Base-by-base conservation (phyloP, 1,284 basidiomycete species). In the Ganoderma lingzhi region DNA sequence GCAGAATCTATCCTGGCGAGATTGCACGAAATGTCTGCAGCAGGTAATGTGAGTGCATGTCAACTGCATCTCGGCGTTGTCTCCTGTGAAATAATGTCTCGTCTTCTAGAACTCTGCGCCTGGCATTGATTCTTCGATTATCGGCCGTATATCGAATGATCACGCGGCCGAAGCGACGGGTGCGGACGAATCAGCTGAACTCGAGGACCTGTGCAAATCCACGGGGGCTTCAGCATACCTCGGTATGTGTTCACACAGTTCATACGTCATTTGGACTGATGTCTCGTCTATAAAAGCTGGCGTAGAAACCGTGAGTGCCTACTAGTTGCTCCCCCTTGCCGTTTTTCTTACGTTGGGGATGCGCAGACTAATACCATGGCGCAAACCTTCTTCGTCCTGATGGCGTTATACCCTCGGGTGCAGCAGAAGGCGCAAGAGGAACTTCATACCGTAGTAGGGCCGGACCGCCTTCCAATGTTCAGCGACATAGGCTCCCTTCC, bases 391-490 rank as follows among this genome's bases (percentile, higher is more conserved):
- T 68, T 81, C 48, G 66, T 80, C 19, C 75, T 76, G 0, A 77
- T 80, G 78, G 71, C 78, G 1, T 69, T 76, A 19, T 67, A 77
- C 55, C 80, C 79, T 5, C 74, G 77, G 2, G 69, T 78, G 6
- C 78, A 78, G 63, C 66, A 67, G 30, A 75, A 74, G 35, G 80
- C 79, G 4, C 80, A 80, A 58, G 71, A 64, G 39, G 79, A 82
- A 63, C 63, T 82, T 17, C 80, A 82, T 63, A 37, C 51, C 5
- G 75, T 80, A 8, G 66, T 80, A 41, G 78, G 79, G 12, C 23
- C 39, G 2, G 70, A 74, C 2, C 70, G 79, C 19, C 65, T 82
- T 4, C 82, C 82, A 0, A 72, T 70, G 5, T 76, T 81, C 39
- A 66, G 64, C 3, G 81, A 82, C 59, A 62, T 74, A 6, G 59